A percentile compares a stretch with the other conserved stretches of the same genome.
Conservation (phyloP, 169 alveolate genomes). For the Amoebophrya sp. region DNA sequence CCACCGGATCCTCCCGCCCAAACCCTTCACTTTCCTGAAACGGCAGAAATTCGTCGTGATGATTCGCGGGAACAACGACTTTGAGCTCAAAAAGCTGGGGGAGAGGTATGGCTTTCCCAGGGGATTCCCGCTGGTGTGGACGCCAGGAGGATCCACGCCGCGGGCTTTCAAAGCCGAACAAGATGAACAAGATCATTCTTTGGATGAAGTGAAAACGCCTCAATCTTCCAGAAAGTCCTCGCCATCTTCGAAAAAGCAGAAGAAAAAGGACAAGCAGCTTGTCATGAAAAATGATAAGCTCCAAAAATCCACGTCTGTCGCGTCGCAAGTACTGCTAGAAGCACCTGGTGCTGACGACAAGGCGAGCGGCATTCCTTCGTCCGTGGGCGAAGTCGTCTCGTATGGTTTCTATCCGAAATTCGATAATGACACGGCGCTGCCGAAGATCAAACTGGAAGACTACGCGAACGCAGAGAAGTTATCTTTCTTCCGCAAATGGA, state of each 20-base stretch:
- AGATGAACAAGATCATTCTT: too few species aligned
- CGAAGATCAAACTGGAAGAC: neutral
- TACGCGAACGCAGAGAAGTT: neutral
- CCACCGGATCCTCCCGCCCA: neutral
- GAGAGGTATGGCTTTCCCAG: neutral
- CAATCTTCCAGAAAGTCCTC: too few species aligned
- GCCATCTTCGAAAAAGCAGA: neutral
- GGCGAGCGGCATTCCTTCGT: too few species aligned
- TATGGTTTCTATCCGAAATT: conserved; percentile 6
- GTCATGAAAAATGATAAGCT: neutral
- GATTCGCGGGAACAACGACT: neutral
- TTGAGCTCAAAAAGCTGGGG: neutral
- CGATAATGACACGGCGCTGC: conserved; percentile 17
- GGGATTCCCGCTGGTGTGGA: conserved; percentile 8
- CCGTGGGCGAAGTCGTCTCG: neutral
- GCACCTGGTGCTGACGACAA: too few species aligned
- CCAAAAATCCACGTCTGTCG: neutral
- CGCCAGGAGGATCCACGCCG: neutral
- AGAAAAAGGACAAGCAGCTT: neutral
- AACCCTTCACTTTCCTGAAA: neutral
- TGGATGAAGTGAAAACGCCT: too few species aligned
- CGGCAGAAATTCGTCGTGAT: neutral
- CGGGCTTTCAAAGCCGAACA: too few species aligned
- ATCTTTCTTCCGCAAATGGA: neutral
- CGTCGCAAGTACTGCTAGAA: too few species aligned